A percentile compares a stretch with the other conserved stretches of the same genome.
Evolutionary conservation across 345 rosid genomes (phyloP).

Genomic region (Gossypium australe): DNA sequence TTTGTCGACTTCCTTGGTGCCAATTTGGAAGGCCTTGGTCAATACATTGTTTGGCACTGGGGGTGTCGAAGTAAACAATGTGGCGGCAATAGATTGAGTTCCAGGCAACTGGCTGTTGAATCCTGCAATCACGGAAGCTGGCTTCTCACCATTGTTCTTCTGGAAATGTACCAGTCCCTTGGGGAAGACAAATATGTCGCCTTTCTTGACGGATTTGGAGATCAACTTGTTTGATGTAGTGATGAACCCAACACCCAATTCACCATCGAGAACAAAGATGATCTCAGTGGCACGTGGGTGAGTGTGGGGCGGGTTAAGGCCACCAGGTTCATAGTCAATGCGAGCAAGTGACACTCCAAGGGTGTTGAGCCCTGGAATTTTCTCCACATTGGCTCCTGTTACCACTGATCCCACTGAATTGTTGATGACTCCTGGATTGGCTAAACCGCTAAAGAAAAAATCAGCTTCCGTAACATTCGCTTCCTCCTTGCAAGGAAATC

Average conservation of each 20-base stretch:
- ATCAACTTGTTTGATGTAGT: slow-evolving; percentile 51
- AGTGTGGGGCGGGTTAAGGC: slow-evolving; percentile 62
- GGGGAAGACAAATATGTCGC: slow-evolving; percentile 56
- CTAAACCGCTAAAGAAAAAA: slow-evolving; percentile 53
- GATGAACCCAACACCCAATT: slow-evolving; percentile 58
- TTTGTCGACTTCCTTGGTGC: slow-evolving; percentile 51
- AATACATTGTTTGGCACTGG: slow-evolving; percentile 52
- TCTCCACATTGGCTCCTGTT: slow-evolving; percentile 32
- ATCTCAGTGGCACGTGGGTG: slow-evolving; percentile 71
- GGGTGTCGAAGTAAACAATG: slow-evolving; percentile 45
- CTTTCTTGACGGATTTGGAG: slow-evolving; percentile 43
- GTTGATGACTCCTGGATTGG: slow-evolving; percentile 41
- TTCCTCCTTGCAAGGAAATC: slow-evolving; percentile 51
- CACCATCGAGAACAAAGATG: slow-evolving; percentile 54
- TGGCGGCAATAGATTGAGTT: slow-evolving; percentile 39
- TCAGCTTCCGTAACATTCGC: slow-evolving; percentile 46
- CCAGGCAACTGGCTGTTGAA: slow-evolving; percentile 71
- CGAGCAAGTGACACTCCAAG: slow-evolving; percentile 55
- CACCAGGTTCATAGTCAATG: slow-evolving; percentile 48
- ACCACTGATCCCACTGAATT: slow-evolving; percentile 48
- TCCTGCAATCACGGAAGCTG: slow-evolving; percentile 41
- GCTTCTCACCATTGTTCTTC: slow-evolving; percentile 45
- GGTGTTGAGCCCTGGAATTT: slow-evolving; percentile 42
- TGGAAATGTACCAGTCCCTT: slow-evolving; percentile 64
- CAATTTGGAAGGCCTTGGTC: slow-evolving; percentile 65